Base-by-base conservation (phyloP, 73 alveolate genomes). In the Paramecium octaurelia region DNA sequence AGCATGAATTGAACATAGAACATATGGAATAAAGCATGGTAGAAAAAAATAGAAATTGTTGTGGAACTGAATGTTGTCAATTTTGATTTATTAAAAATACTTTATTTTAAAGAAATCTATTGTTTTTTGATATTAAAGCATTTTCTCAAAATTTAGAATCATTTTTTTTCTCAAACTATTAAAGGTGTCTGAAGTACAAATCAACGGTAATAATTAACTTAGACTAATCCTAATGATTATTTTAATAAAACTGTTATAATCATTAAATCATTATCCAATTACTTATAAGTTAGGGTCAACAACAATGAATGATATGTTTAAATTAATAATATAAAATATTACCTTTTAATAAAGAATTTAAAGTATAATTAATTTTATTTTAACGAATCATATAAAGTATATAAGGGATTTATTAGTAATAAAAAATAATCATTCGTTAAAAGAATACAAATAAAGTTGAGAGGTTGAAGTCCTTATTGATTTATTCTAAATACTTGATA, bases 31-130 rank as follows among this genome's bases (percentile, higher is more conserved):
- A 54, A 54, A 54, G 69, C 35, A 18, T 54, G 12, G 6, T 54
- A 54, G 69, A 54, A 54, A 64, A 64, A 64, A 64, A 64, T 64
- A 64, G 84, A 64, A 64, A 64, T 64, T 64, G 84, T 20, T 64
- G 84, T 24, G 84, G 35, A 2, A 0, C 84, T 3, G 50, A 12
- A 6, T 64, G 84, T 34, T 64, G 84, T 23, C 35, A 9, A 64
- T 64, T 64, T 64, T 64, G 84, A 64, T 54, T 54, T 54, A 54
- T 18, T 54, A 54, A 1, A 54, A 31, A 54, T 54, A 54, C 69
- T 54, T 54, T 50, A 50, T 50, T 50, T 50, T 50, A 14, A 1
- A 50, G 14, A 50, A 16, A 16, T 50, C 14, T 27, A 27, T 27
- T 1, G 31, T 27, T 1, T 27, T 27, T 27, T 27, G 1, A 27